A percentile compares a stretch with the other conserved stretches of the same genome.
Conservation (phyloP, 1,284 basidiomycete species). For the Ganoderma lingzhi region DNA sequence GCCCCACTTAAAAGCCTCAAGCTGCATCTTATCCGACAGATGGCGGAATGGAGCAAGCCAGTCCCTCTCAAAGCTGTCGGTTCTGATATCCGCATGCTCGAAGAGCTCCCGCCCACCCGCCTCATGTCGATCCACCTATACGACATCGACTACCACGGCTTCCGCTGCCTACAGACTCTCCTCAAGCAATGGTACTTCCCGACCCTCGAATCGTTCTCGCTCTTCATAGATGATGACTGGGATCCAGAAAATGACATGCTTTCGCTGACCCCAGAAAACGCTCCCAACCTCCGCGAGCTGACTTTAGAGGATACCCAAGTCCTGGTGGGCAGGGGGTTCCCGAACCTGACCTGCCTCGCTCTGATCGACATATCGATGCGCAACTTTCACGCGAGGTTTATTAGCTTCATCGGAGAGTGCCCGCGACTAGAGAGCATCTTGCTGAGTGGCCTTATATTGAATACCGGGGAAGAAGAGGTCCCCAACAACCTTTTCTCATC, state of each 20-base stretch:
- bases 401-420: conserved; percentile 5
- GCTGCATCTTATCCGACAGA: background rate
- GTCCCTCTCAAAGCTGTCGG: background rate
- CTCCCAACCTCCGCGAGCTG: conserved; percentile 1
- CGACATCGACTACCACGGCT: background rate
- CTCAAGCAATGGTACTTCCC: background rate
- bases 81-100: background rate
- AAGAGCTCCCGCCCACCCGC: background rate
- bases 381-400: background rate
- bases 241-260: background rate
- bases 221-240: background rate
- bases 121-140: background rate
- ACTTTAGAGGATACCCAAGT: background rate
- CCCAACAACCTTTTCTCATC: background rate
- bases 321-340: background rate
- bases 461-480: background rate
- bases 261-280: background rate
- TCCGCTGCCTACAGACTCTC: background rate
- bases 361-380: background rate
- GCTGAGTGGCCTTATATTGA: background rate
- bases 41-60: background rate
- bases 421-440: conserved; percentile 11
- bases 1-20: background rate
- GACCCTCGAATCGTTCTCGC: conserved; percentile 1
- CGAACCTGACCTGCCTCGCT: conserved; percentile 4